These are phyloP conservation scores for Penicillium sp. DNA, from an alignment of 2,329 filamentous ascomycete species.

Conservation along the genomic window DNA sequence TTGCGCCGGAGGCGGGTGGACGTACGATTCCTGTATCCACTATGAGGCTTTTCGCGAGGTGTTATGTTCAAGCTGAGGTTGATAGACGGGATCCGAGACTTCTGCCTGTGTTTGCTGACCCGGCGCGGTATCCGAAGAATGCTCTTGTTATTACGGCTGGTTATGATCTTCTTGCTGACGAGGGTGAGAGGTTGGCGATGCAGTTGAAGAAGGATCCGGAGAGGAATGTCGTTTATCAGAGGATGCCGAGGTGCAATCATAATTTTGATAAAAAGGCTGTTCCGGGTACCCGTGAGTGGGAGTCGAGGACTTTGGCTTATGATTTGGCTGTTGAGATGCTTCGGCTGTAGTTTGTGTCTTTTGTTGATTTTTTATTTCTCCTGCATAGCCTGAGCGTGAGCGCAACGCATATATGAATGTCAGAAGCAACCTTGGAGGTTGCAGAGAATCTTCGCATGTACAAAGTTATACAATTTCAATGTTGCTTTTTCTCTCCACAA, in stretches of 20 bases:
- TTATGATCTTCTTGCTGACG: constrained; percentile 2
- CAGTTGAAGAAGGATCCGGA: not conserved
- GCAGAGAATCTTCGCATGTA: not conserved
- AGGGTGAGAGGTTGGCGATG: not conserved
- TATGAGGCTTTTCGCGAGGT: not conserved
- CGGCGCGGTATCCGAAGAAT: not conserved
- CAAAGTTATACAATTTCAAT: not conserved
- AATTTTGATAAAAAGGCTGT: not conserved
- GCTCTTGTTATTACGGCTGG: constrained; percentile 2
- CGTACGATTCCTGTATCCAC: not conserved
- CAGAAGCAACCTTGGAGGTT: not conserved
- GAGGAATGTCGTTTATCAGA: not conserved
- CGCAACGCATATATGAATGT: not conserved
- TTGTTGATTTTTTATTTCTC: not conserved
- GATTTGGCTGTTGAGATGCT: constrained; percentile 6
- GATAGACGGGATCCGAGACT: not conserved
- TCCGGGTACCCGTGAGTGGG: not conserved
- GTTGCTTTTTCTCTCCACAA: not conserved
- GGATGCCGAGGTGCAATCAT: constrained; percentile 2
- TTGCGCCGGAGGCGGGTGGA: constrained; percentile 1
- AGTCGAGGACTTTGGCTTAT: not conserved
- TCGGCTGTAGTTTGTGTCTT: not conserved
- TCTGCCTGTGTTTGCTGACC: not conserved
- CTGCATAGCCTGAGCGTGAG: not conserved
- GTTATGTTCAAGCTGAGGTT: not conserved